Evolutionary conservation across 306 rosid genomes (phyloP), one percentile per base, ranked within the genome.

Genomic region (Notholithocarpus densiflorus): DNA sequence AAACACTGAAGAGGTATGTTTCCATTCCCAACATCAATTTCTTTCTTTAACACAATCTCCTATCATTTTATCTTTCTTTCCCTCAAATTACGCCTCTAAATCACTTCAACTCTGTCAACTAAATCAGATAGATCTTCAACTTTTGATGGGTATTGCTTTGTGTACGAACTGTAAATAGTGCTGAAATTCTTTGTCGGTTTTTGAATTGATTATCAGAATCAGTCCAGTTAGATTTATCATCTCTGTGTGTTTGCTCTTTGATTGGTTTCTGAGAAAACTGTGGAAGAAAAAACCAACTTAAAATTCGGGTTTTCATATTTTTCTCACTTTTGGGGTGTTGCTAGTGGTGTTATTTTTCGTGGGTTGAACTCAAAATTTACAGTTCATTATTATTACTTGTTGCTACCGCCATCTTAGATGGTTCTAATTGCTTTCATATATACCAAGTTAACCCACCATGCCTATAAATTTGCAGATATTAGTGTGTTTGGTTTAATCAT

Each of bases 81-180:
- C 65, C 4, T 57, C 6, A 23, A 57, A 3, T 57, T n/a, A 20
- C 21, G 65, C 65, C 65, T 77, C 65, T 71, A 13, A 48, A 48
- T 48, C 17, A 48, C 15, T 48, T 29, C 20, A 11, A 11, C 0
- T 66, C 34, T 68, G 57, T 52, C 13, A 1, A 62, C 56, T 26
- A 68, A 54, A 56, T 68, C 17, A 68, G 75, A 77, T 77, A 68
- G 75, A 77, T 77, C 75, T 68, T 37, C 65, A 14, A 29, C 34
- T 55, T 48, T 77, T 19, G 71, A 68, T n/a, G 17, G 43, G 24
- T 51, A 9, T 54, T 34, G 20, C 71, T 65, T 21, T 21, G 15
- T 57, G 1, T 57, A 23, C 29, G 3, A 21, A 57, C 2, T 21
- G 65, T 57, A 20, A 23, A 21, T 57, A 57, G 65, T 57, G 65